phyloP scores from a whole-genome alignment of 148 eudicot species.

The Silene uniflora region DNA sequence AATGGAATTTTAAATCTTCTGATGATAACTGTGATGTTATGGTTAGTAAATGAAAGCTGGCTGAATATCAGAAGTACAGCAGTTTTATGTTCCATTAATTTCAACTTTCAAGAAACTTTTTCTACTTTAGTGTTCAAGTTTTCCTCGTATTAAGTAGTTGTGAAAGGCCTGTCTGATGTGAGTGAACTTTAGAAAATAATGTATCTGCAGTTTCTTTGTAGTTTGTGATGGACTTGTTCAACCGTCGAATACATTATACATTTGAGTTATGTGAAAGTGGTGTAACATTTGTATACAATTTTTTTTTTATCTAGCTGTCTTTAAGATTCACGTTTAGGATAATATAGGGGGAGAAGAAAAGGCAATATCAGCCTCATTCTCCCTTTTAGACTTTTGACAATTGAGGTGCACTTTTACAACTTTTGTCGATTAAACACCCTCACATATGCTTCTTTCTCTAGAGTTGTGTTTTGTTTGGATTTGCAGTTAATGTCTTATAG shows the following conservation, averaged over 20 bases:
- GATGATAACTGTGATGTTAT: not conserved
- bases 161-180: not conserved
- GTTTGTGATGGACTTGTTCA: not conserved
- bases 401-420: not conserved
- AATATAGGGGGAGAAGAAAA: not conserved
- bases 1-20: not conserved
- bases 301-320: not conserved
- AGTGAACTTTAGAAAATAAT: not conserved
- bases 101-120: not conserved
- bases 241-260: not conserved
- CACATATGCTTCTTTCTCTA: not conserved
- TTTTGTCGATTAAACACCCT: conserved; percentile 1
- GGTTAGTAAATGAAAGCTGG: not conserved
- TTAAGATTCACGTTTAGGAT: not conserved
- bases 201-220: not conserved
- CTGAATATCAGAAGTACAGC: not conserved
- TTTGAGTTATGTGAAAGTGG: not conserved
- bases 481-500: not conserved
- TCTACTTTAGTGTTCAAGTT: not conserved
- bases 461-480: not conserved
- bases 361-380: not conserved
- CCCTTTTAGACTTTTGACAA: not conserved
- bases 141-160: not conserved
- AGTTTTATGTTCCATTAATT: not conserved
- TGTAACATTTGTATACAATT: not conserved